A percentile compares a stretch with the other conserved stretches of the same genome.
Conservation (phyloP, 2,329 filamentous ascomycete genomes). For the Talaromyces sp. region DNA sequence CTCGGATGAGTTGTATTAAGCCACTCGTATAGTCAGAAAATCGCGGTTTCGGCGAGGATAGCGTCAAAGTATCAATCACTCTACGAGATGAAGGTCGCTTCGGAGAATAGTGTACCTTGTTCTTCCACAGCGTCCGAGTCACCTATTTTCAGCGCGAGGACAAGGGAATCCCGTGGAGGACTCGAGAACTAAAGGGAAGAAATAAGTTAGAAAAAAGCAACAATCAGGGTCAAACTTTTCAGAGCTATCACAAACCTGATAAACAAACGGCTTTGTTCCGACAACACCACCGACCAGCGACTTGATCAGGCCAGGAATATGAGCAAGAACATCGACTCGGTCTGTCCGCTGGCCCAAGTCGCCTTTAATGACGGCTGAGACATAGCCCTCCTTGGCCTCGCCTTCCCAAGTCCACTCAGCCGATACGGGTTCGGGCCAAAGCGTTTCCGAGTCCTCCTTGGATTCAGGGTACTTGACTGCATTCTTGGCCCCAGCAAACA, state of each 20-base stretch:
- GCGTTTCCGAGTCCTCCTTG: not conserved
- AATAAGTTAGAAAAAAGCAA: not conserved
- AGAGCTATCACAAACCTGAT: not conserved
- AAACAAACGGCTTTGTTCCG: not conserved
- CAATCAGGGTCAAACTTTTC: not conserved
- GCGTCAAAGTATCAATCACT: not conserved
- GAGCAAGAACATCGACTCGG: not conserved
- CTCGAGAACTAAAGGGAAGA: not conserved
- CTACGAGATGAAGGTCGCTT: not conserved
- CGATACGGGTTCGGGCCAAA: not conserved
- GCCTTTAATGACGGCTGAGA: not conserved
- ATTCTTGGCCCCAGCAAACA: not conserved
- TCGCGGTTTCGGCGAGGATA: not conserved
- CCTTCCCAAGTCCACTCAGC: not conserved
- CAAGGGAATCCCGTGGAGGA: not conserved
- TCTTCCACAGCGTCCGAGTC: not conserved
- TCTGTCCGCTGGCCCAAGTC: not conserved
- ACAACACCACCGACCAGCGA: not conserved
- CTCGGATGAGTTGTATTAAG: not conserved
- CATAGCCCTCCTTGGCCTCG: not conserved
- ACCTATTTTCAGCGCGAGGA: not conserved
- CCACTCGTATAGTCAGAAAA: not conserved
- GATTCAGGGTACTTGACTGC: not conserved
- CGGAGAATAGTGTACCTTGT: not conserved
- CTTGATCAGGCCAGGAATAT: not conserved